Evolutionary conservation across 768 basidiomycete species (phyloP), one percentile per base, ranked within the genome.

Genomic region (Pholiota molesta): DNA sequence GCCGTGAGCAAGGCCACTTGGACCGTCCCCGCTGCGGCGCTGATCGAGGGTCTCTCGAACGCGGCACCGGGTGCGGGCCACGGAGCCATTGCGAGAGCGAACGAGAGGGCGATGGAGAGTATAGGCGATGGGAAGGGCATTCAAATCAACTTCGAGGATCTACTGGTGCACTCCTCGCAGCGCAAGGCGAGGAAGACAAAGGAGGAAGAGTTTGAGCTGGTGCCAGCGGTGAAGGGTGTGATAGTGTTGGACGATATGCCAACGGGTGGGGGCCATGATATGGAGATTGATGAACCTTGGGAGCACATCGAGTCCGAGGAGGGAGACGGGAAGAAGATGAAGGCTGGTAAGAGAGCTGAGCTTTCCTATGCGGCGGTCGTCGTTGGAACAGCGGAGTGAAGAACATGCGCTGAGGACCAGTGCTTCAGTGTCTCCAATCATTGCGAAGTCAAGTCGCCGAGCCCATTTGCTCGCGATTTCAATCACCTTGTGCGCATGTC

Each of bases 191-290:
- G 40, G 21, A 47, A 47, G 29, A 55, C 53, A 11, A 47, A 33
- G 26, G 85, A 78, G 28, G 78, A 77, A 39, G 86, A 86, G 58
- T 88, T 86, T 64, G 86, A 87, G 73, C 68, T 87, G 26, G 73
- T 88, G 11, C 85, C 85, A 4, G 77, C 75, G 35, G 69, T 84
- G 45, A 83, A 79, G 31, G 78, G 82, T 35, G 86, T 88, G 51
- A 85, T 88, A 61, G 84, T 78, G 29, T 74, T 88, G 42, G 86
- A 87, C 65, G 87, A 88, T 63, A 62, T 57, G 45, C 62, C 70
- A 17, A 65, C 71, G 7, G 74, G 72, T 37, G 19, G n/a, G 35
- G 19, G 3, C 2, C 13, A 39, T 35, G 37, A 54, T 54, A 37
- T 39, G 53, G 53, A 35, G 35, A 39, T 23, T 29, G 53, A 37